A percentile compares a stretch with the other conserved stretches of the same genome.
phyloP scores from a whole-genome alignment of 768 basidiomycete species.

The Pulveroboletus sp. region DNA sequence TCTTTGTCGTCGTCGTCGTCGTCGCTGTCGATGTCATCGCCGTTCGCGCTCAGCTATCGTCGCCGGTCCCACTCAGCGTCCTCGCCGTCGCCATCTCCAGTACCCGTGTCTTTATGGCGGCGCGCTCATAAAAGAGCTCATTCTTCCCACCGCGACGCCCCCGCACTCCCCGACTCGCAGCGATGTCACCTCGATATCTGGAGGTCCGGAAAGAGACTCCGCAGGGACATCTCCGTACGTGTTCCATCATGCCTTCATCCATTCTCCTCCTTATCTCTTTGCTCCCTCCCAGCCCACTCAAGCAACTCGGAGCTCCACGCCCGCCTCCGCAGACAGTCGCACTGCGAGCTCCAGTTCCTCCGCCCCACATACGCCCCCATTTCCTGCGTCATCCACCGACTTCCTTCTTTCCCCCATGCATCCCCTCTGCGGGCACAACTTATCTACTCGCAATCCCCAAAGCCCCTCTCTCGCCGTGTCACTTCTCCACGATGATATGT shows the following conservation, averaged over 20 bases:
- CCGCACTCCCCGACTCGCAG: conserved; percentile 34
- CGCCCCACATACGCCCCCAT: conserved; percentile 31
- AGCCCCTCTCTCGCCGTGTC: conserved; percentile 22
- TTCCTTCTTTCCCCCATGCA: conserved; percentile 41
- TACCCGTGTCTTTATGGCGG: conserved; percentile 36
- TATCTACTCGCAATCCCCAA: conserved; percentile 8
- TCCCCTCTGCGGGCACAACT: conserved; percentile 5
- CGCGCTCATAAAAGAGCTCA: conserved; percentile 47
- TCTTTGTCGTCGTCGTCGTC: not conserved
- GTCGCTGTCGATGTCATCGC: conserved; percentile 30
- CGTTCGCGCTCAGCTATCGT: conserved; percentile 36
- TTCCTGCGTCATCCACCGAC: conserved; percentile 47
- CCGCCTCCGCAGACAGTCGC: conserved; percentile 26
- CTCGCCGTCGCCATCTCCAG: conserved; percentile 34
- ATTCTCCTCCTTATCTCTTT: not conserved
- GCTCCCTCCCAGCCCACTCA: conserved; percentile 12
- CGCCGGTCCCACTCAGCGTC: conserved; percentile 51
- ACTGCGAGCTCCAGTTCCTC: conserved; percentile 23
- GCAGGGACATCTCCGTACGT: conserved; percentile 45
- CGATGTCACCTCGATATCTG: conserved; percentile 52
- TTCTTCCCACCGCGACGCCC: conserved; percentile 32
- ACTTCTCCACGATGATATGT: conserved; percentile 17
- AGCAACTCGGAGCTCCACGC: conserved; percentile 28
- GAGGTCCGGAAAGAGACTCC: conserved; percentile 51
- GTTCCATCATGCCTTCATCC: not conserved